phyloP scores from a whole-genome alignment of 768 basidiomycete genomes.

The Suillus tomentosus region DNA sequence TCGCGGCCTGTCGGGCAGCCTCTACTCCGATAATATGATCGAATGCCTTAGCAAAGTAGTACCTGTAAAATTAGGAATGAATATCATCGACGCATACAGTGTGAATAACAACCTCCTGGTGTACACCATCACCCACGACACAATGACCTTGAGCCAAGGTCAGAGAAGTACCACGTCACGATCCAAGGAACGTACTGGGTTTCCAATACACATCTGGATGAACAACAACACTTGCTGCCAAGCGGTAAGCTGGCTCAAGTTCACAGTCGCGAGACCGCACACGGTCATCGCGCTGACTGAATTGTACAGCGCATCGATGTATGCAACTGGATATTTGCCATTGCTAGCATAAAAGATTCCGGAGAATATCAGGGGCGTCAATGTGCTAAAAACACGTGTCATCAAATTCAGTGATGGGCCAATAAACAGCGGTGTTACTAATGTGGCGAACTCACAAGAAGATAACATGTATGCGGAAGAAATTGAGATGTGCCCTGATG shows the following conservation, averaged over 20 bases:
- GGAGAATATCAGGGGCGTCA: constrained; percentile 78
- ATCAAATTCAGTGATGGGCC: constrained; percentile 1
- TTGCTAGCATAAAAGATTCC: constrained; percentile 84
- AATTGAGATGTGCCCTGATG: constrained; percentile 58
- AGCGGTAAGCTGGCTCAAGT: constrained; percentile 65
- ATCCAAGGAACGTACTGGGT: constrained; percentile 54
- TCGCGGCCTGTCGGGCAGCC: constrained; percentile 31
- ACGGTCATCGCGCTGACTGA: constrained; percentile 79
- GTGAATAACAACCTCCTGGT: constrained; percentile 58
- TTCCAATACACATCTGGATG: constrained; percentile 77
- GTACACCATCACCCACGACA: constrained; percentile 85
- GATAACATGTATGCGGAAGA: constrained; percentile 62
- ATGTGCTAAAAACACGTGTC: constrained; percentile 47
- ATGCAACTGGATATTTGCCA: constrained; percentile 67
- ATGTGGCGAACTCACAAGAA: constrained; percentile 50
- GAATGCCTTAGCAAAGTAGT: constrained; percentile 73
- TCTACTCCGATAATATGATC: constrained; percentile 54
- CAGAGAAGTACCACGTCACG: neutral
- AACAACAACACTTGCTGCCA: constrained; percentile 75
- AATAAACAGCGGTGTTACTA: neutral
- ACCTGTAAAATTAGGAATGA: constrained; percentile 39
- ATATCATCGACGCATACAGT: neutral
- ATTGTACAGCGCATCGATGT: constrained; percentile 78
- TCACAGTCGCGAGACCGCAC: constrained; percentile 72
- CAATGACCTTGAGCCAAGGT: constrained; percentile 51